Evolutionary conservation across 805 yeast species (phyloP).

Genomic region (Spathaspora passalidarum): DNA sequence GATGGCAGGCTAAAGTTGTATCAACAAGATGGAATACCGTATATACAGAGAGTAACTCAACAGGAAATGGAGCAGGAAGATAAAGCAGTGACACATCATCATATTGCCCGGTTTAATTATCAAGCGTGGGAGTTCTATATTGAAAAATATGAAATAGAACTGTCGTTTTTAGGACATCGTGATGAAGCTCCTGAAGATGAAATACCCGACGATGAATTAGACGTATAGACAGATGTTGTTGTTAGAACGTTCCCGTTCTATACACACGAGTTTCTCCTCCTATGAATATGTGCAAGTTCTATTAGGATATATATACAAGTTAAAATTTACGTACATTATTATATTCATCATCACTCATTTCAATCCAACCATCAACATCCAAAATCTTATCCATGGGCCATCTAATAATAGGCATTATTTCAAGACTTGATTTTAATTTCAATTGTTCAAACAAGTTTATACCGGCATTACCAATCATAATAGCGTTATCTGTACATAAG

Average conservation of each 20-base stretch:
- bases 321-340: constrained; percentile 7
- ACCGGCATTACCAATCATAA: constrained; percentile 98
- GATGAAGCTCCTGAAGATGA: constrained; percentile 22
- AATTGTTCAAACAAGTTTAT: constrained; percentile 73
- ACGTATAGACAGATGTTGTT: neutral
- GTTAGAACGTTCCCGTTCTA: too few relatives aligned
- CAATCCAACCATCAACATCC: constrained; percentile 51
- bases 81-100: constrained; percentile 46
- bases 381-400: constrained; percentile 73
- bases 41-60: constrained; percentile 35
- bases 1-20: constrained; percentile 62
- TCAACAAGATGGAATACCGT: constrained; percentile 45
- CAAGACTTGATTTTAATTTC: constrained; percentile 45
- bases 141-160: constrained; percentile 51
- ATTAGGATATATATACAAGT: constrained; percentile 4
- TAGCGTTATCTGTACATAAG: constrained; percentile 90
- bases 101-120: constrained; percentile 69
- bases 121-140: constrained; percentile 63
- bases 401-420: constrained; percentile 63
- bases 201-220: constrained; percentile 17
- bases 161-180: constrained; percentile 50
- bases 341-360: constrained; percentile 18
- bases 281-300: too few relatives aligned
- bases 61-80: constrained; percentile 15
- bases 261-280: too few relatives aligned